These are phyloP conservation scores for Angophora floribunda DNA, from an alignment of 345 rosid species.

Conservation along the genomic window DNA sequence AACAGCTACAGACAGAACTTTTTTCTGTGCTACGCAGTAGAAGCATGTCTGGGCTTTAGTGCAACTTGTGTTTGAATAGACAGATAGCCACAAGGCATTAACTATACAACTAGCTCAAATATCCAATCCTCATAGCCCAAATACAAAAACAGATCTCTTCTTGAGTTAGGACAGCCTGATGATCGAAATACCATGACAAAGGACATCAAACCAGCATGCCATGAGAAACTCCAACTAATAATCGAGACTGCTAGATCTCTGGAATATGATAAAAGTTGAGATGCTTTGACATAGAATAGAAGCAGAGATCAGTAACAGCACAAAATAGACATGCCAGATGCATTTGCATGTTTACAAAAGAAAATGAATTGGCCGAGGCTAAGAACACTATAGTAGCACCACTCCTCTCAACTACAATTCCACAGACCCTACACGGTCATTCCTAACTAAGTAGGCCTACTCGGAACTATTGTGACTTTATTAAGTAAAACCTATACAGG, in stretches of 20 bases:
- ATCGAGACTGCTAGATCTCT: neutral
- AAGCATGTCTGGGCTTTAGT: neutral
- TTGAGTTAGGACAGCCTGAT: neutral
- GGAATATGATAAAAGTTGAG: neutral
- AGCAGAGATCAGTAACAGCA: neutral
- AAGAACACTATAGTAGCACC: neutral
- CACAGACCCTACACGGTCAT: neutral
- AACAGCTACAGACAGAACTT: neutral
- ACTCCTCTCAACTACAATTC: neutral
- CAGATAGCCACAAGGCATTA: neutral
- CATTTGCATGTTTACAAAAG: neutral
- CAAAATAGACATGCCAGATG: neutral
- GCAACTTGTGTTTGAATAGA: neutral
- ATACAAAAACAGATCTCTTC: neutral
- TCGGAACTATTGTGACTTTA: neutral
- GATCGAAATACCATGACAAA: neutral
- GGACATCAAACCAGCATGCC: neutral
- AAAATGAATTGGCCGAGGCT: neutral
- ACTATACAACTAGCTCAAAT: neutral
- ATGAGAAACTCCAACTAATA: neutral
- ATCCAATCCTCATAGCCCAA: neutral
- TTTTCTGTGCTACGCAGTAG: neutral
- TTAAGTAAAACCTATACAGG: neutral
- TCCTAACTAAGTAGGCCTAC: neutral
- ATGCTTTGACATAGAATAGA: neutral